Conservation (phyloP, 1,139 yeast species). For the Casaregolazyma suthepensis region DNA sequence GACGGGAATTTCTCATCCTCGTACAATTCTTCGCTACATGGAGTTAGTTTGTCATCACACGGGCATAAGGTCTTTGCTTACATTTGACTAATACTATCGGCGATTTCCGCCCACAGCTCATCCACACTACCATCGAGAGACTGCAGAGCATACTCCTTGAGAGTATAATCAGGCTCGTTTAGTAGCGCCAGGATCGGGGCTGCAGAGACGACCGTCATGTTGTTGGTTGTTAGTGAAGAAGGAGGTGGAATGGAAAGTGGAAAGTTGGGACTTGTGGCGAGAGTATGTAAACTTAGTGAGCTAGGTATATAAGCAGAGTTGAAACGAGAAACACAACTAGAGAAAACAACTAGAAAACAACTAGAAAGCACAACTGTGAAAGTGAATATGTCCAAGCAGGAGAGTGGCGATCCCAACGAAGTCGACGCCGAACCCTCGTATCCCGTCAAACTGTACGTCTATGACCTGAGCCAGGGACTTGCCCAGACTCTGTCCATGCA, state of each 20-base stretch:
- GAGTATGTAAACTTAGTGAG: too few relatives aligned
- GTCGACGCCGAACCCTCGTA: constrained; percentile 7
- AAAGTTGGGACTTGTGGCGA: not conserved
- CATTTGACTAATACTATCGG: constrained; percentile 76
- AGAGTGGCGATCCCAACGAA: not conserved
- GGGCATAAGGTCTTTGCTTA: constrained; percentile 15
- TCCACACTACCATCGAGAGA: constrained; percentile 80
- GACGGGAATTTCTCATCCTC: constrained; percentile 77
- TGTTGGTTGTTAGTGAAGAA: constrained; percentile 2
- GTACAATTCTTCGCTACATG: constrained; percentile 63
- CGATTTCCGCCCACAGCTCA: constrained; percentile 96
- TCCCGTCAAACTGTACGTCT: constrained; percentile 53
- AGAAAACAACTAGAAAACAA: not conserved
- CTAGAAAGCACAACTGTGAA: not conserved
- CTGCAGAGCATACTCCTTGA: constrained; percentile 79
- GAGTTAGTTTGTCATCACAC: constrained; percentile 3
- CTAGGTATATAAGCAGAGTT: too few relatives aligned
- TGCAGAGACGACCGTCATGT: constrained; percentile 11
- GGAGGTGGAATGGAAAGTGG: constrained; percentile 4
- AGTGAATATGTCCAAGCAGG: not conserved
- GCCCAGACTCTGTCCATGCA: constrained; percentile 31
- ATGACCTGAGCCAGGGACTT: constrained; percentile 52
- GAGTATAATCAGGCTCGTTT: constrained; percentile 68
- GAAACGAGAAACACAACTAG: too few relatives aligned
- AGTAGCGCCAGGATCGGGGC: constrained; percentile 58